Evolutionary conservation across 345 rosid genomes (phyloP), one percentile per base, ranked within the genome.

Genomic region (Microcos paniculata): DNA sequence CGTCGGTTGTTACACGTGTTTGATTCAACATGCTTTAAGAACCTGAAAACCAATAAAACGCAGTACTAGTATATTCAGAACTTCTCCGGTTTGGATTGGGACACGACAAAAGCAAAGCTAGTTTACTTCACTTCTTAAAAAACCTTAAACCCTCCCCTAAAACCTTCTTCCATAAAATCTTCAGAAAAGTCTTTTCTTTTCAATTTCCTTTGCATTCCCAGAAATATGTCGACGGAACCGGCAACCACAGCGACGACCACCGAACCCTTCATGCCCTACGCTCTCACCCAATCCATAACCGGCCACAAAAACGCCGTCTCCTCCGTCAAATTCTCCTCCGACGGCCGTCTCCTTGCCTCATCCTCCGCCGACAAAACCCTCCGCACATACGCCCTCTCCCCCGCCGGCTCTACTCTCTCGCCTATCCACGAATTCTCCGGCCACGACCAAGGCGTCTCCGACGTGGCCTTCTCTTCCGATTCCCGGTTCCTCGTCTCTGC

Each of bases 401-500:
- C 70, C 33, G 66, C 84, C 30, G 77, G 79, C 64, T 16, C 84
- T 66, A 77, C 84, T 6, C 82, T 82, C 45, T 59, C 88, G 8
- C 89, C 89, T 21, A 78, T 83, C 65, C 91, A 81, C 69, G 88
- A 80, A 42, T 85, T 90, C 87, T 71, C 80, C 62, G 97, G 97
- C 78, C 99, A 93, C 86, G 84, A 85, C 2, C 82, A 81, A 71
- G 95, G 97, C 73, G 86, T 96, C 78, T 93, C 98, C 74, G 99
- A 93, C 73, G 79, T 96, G 8, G 90, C 98, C 57, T 92, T 93
- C 90, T 96, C 99, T 62, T 82, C 93, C 28, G 99, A 96, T 79
- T 81, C 96, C 52, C 90, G 89, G 72, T 88, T 85, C 88, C 88
- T 96, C 5, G 94, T 87, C 84, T 96, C 99, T 21, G 98, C 89